Evolutionary conservation across 2,329 filamentous ascomycete genomes (phyloP).

Genomic region (Colletotrichum karsti): DNA sequence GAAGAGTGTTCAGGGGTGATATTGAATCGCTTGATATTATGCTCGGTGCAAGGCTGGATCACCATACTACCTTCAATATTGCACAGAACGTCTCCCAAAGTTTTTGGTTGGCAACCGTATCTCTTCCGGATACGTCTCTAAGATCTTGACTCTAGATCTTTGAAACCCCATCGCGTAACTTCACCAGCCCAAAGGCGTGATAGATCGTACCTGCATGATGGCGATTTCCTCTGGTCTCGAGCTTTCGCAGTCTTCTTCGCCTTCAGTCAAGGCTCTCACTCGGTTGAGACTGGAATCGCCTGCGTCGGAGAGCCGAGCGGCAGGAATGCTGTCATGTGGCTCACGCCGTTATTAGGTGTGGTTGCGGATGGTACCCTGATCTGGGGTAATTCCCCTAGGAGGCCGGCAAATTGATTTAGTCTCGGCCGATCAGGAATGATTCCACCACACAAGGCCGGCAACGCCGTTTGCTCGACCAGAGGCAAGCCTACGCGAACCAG

Average conservation of each 20-base stretch:
- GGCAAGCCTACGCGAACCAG: background rate
- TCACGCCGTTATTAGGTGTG: background rate
- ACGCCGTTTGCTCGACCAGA: background rate
- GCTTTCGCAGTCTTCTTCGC: background rate
- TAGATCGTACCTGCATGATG: too few species aligned
- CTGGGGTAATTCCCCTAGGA: constrained; percentile 11
- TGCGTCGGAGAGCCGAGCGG: background rate
- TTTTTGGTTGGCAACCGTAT: too few species aligned
- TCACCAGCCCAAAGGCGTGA: too few species aligned
- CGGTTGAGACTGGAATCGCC: background rate
- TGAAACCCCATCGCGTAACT: too few species aligned
- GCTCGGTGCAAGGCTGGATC: too few species aligned
- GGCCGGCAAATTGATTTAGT: constrained; percentile 10
- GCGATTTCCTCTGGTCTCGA: too few species aligned
- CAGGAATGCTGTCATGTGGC: background rate
- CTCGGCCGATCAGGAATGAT: background rate
- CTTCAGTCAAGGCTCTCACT: background rate
- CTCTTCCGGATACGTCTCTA: too few species aligned
- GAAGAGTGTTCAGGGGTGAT: background rate
- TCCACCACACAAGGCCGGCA: constrained; percentile 18
- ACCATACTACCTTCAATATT: too few species aligned
- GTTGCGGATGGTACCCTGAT: constrained; percentile 1
- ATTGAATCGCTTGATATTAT: too few species aligned
- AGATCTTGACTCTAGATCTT: too few species aligned
- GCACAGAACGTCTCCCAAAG: too few species aligned